phyloP scores from a whole-genome alignment of 495 filamentous ascomycete species.

The Penicillium cinerascens region DNA sequence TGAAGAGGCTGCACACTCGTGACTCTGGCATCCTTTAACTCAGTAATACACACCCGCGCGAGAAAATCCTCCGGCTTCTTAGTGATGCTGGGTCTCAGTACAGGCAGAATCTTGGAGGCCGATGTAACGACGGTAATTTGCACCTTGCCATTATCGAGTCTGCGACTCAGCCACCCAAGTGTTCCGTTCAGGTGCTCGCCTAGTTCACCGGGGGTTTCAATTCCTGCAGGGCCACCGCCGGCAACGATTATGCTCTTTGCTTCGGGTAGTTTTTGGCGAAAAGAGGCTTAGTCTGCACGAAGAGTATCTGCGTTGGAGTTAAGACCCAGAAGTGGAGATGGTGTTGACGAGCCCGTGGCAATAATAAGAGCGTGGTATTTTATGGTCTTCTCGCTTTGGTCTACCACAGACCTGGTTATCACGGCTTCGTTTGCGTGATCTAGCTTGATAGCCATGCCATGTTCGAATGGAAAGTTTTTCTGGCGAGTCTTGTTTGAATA shows the following conservation, averaged over 20 bases:
- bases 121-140: conserved; percentile 43
- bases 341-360: conserved; percentile 35
- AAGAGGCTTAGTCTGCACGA: conserved; percentile 24
- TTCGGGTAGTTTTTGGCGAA: conserved; percentile 36
- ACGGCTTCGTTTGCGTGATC: conserved; percentile 31
- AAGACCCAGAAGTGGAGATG: conserved; percentile 29
- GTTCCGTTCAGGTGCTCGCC: conserved; percentile 47
- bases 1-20: conserved; percentile 12
- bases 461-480: conserved; percentile 32
- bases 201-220: conserved; percentile 53
- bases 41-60: conserved; percentile 39
- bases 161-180: conserved; percentile 25
- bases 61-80: conserved; percentile 41
- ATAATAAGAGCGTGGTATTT: conserved; percentile 44
- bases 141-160: conserved; percentile 32
- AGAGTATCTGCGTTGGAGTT: conserved; percentile 15
- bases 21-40: conserved; percentile 37
- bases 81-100: conserved; percentile 33
- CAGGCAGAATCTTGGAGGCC: conserved; percentile 42
- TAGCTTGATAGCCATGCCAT: conserved; percentile 32
- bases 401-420: conserved; percentile 10
- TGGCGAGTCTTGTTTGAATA: conserved; percentile 41
- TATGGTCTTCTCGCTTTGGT: conserved; percentile 14
- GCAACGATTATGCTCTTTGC: conserved; percentile 45
- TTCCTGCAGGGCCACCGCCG: conserved; percentile 36